Evolutionary conservation across 768 basidiomycete species (phyloP), one percentile per base, ranked within the genome.

Genomic region (Mycena venus): DNA sequence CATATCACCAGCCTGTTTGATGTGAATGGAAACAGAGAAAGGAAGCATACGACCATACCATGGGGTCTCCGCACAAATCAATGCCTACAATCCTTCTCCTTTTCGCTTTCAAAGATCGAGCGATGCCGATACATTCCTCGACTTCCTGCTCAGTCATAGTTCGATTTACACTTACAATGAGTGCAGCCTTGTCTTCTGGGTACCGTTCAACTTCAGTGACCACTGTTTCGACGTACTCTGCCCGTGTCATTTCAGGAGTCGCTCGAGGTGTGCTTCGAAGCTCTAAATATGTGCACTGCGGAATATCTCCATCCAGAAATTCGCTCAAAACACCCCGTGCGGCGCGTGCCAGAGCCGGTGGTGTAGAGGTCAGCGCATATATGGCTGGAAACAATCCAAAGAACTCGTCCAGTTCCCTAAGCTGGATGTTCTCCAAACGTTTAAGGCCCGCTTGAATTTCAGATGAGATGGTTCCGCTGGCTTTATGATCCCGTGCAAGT

Each of bases 31-130:
- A 4, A 29, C 31, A 21, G 31, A 11, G n/a, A 38, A 51, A 55
- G n/a, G 78, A 82, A 27, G 17, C 6, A 42, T 42, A 15, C n/a
- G 9, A n/a, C n/a, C 67, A 25, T 65, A 87, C 86, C 66, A 76
- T 79, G 0, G 95, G 95, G 81, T 95, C 89, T 0, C 95, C 95
- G 76, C 95, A 96, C 2, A 97, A 82, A 82, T 97, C 95, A 3
- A 97, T 83, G 5, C 94, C 95, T 1, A 96, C 92, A 4, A 96
- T 85, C 9, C 91, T 85, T 58, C 91, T 83, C 0, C 94, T 93
- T 42, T 87, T 87, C 3, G 80, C 62, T 70, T 86, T 91, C 68
- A 97, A 79, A 68, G 83, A 79, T 15, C 88, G 85, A 1, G 93
- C 93, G 27, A 93, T 81, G 10, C 84, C 82, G 2, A 96, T 80